Evolutionary conservation across 495 filamentous ascomycete genomes (phyloP), one percentile per base, ranked within the genome.

Genomic region (Opeltia flavorubescens): DNA sequence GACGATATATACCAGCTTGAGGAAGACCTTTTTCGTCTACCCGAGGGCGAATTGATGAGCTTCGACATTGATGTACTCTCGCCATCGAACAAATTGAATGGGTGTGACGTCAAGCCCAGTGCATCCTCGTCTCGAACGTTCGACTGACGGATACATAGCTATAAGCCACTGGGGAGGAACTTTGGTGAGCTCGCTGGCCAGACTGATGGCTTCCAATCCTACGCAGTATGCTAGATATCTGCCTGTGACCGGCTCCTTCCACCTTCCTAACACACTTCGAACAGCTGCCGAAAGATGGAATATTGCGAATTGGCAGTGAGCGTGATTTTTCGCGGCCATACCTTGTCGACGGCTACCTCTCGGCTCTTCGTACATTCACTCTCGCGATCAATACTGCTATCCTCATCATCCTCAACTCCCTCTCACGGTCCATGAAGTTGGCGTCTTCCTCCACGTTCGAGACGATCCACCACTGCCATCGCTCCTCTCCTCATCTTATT

Each of bases 381-480:
- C 68, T 59, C 15, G 62, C 62, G 52, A 64, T 63, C 61, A 68
- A 72, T 62, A 70, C 63, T 52, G 57, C 71, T 31, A 69, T 64
- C 51, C 69, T 68, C 61, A 62, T 65, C 50, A 72, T 74, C 50
- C 64, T 74, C 26, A 62, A 65, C 15, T 59, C 63, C 24, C 68
- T 76, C 2, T 74, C 69, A n/a, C 70, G 61, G 24, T 66, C 60
- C n/a, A 64, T 70, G 49, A 55, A 53, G 30, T 61, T 74, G 25
- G 54, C 58, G 13, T 65, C 66, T 6, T 59, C 59, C 6, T 53
- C 53, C 20, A 62, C 66, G 34, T 72, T 72, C 53, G 68, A 76
- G 60, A 69, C 69, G 62, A 50, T 57, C 46, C 72, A 76, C 58
- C 68, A 68, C 46, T 67, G 68, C 59, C 60, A 68, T 46, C 62